phyloP scores from a whole-genome alignment of 306 rosid species.

The Comarum palustre region DNA sequence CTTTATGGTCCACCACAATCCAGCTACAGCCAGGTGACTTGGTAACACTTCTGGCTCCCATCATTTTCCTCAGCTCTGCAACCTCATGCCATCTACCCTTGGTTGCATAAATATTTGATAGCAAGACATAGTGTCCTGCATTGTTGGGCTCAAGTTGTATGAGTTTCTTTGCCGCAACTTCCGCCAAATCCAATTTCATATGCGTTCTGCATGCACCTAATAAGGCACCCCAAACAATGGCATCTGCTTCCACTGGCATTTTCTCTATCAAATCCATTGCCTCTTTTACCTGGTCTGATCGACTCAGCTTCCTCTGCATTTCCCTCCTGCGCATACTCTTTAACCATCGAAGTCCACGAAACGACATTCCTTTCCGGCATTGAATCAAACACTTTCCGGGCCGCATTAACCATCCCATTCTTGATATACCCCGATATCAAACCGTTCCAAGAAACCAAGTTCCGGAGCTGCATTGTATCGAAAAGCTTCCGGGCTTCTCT shows the following conservation, averaged over 20 bases:
- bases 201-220: constrained; percentile 12
- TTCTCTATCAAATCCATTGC: constrained; percentile 51
- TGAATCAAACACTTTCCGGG: constrained; percentile 15
- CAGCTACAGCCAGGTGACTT: constrained; percentile 77
- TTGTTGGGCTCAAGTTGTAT: constrained; percentile 56
- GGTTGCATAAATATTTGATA: constrained; percentile 61
- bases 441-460: constrained; percentile 47
- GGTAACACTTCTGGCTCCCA: constrained; percentile 45
- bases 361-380: constrained; percentile 43
- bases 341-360: constrained; percentile 60
- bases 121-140: constrained; percentile 57
- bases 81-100: constrained; percentile 57
- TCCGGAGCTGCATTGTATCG: constrained; percentile 40
- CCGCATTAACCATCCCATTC: constrained; percentile 8
- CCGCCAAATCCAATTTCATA: constrained; percentile 39
- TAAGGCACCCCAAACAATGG: constrained; percentile 60
- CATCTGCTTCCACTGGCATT: constrained; percentile 66
- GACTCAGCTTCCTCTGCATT: background rate
- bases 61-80: constrained; percentile 44
- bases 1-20: constrained; percentile 67
- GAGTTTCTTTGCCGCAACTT: constrained; percentile 55
- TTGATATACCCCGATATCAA: constrained; percentile 11
- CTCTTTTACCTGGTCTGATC: constrained; percentile 50
- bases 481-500: constrained; percentile 39
- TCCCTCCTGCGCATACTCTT: constrained; percentile 38